Conservation (phyloP, 768 basidiomycete species). For the Podaxis pistillaris region DNA sequence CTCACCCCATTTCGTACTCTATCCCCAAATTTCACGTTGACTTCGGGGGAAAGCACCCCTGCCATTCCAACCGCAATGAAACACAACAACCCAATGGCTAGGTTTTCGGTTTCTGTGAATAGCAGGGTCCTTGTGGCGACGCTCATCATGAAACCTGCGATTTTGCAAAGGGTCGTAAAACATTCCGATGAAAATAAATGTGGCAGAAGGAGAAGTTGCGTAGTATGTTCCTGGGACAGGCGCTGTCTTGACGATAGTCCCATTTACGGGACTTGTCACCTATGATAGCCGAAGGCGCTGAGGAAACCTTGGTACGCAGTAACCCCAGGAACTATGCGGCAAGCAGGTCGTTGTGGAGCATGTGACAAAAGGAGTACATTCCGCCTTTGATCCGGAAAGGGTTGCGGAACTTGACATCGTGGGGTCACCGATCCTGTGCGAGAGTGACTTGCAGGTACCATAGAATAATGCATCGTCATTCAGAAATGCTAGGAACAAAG, state of each 20-base stretch:
- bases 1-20: constrained; percentile 48
- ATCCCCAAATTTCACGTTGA: constrained; percentile 45
- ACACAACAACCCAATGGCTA: constrained; percentile 52
- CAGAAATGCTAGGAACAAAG: constrained; percentile 27
- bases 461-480: constrained; percentile 35
- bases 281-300: constrained; percentile 52
- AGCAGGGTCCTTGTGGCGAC: constrained; percentile 50
- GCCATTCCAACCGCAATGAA: constrained; percentile 60
- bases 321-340: constrained; percentile 47
- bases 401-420: constrained; percentile 39
- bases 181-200: constrained; percentile 6
- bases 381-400: constrained; percentile 62
- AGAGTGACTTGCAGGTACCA: constrained; percentile 52
- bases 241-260: constrained; percentile 36
- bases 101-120: constrained; percentile 54
- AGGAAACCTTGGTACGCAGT: constrained; percentile 60
- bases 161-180: neutral
- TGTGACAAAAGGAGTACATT: constrained; percentile 57
- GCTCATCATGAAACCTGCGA: constrained; percentile 41
- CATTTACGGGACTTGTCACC: constrained; percentile 63
- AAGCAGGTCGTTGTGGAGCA: constrained; percentile 42
- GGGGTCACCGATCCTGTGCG: constrained; percentile 35
- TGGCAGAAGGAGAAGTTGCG: constrained; percentile 27
- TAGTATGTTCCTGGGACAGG: constrained; percentile 53
- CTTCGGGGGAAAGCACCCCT: constrained; percentile 58